Conservation (phyloP, 2,329 filamentous ascomycete species). For the Gyromitra esculenta region DNA sequence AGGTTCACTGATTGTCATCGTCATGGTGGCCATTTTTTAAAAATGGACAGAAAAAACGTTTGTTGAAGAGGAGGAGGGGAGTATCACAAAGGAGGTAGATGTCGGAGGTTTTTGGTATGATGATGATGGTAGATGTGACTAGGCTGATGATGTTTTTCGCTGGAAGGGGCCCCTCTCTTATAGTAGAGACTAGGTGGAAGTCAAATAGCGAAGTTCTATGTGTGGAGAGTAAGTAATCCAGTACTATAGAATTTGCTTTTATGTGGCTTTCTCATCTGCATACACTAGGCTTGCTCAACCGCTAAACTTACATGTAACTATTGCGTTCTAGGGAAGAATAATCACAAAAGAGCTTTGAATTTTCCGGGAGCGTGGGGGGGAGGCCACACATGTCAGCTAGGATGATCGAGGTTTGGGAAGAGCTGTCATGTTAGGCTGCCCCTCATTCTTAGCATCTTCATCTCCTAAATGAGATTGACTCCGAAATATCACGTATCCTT, state of each 20-base stretch:
- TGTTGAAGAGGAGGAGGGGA: neutral
- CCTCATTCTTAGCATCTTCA: constrained; percentile 5
- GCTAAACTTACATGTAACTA: neutral
- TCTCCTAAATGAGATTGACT: neutral
- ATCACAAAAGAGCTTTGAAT: neutral
- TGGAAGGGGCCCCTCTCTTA: constrained; percentile 5
- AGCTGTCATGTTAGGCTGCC: neutral
- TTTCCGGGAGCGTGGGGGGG: neutral
- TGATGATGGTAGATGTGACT: neutral
- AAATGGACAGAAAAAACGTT: neutral
- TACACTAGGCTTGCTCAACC: neutral
- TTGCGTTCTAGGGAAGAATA: neutral
- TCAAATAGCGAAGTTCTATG: neutral
- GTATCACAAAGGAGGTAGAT: neutral
- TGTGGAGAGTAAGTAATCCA: neutral
- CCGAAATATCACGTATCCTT: constrained; percentile 1
- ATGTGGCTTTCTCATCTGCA: neutral
- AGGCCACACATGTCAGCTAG: neutral
- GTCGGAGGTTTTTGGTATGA: neutral
- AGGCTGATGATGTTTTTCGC: neutral
- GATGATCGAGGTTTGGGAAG: constrained; percentile 4
- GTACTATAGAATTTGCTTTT: neutral
- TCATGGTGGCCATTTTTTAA: neutral
- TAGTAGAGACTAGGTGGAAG: neutral
- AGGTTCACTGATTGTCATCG: constrained; percentile 6